Base-by-base conservation (phyloP, 2,329 filamentous ascomycete genomes). In the Penicillium sclerotiorum region DNA sequence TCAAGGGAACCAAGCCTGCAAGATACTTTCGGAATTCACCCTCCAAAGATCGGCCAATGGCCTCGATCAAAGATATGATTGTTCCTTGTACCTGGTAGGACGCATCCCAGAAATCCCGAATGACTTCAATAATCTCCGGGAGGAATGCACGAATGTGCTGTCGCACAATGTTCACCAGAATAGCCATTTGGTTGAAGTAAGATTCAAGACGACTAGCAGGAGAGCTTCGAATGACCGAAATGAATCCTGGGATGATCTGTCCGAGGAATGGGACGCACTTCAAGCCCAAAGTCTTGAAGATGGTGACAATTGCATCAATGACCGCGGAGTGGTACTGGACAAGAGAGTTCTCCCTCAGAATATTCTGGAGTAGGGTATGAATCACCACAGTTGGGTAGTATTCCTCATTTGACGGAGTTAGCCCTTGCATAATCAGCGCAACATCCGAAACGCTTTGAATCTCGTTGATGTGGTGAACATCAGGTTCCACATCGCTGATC, bases 321-420 rank as follows among this genome's bases (percentile, higher is more conserved):
- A 97, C 93, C 9, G 88, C 85, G 4, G 91, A 93, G 64, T 99
- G 95, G 62, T 96, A 93, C 64, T 95, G 89, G 11, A 87, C 84
- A 4, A 99, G 78, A 0, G 94, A 97, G 21, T 86, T 85, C 61
- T 99, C 94, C 63, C 93, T 95, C 28, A 99, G 75, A 58, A 99
- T 92, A 49, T 76, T 78, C 49, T 91, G 87, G 63, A 99, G 85
- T 9, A 99, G 80, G 1, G 94, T 95, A 63, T 96, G 96, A 67
- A 99, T 96, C 39, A 96, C 94, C 15, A 99, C 91, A 0, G 94
- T 99, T 1, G 94, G 94, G 66, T 96, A 99, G 71, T 99, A 99
- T 63, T 99, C 94, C 66, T 99, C 96, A 65, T 90, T 96, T 0
- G 93, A 97, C 0, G 94, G 95, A 0, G 92, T 97, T 33, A 96